phyloP scores from a whole-genome alignment of 129 eudicot genomes.

The Escallonia rubra region DNA sequence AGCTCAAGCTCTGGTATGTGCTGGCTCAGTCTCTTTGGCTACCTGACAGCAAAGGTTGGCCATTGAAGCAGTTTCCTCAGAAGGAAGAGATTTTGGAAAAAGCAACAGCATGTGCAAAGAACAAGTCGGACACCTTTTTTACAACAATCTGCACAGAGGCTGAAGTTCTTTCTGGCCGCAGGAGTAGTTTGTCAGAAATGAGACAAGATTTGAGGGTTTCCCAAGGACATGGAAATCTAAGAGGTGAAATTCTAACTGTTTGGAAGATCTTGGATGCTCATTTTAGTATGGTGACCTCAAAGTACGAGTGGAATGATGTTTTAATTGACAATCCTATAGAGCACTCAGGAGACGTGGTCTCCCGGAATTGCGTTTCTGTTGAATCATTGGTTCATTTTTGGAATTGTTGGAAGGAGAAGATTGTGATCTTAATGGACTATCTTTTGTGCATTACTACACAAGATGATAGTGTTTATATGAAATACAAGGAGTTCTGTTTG shows the following conservation, averaged over 20 bases:
- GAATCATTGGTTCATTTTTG: slow-evolving; percentile 47
- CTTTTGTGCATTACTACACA: slow-evolving; percentile 26
- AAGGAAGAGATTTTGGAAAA: slow-evolving; percentile 43
- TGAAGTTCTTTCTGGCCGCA: slow-evolving; percentile 26
- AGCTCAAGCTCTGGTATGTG: slow-evolving; percentile 29
- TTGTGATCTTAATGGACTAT: slow-evolving; percentile 25
- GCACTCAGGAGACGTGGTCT: slow-evolving; percentile 23
- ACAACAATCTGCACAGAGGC: slow-evolving; percentile 41
- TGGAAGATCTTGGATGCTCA: slow-evolving; percentile 49
- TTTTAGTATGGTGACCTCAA: slow-evolving; percentile 12
- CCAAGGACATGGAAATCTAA: slow-evolving; percentile 16
- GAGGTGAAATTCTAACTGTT: slow-evolving; percentile 31
- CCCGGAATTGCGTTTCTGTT: slow-evolving; percentile 31
- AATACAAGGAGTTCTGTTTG: slow-evolving; percentile 24
- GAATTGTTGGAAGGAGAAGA: slow-evolving; percentile 41
- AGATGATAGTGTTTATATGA: slow-evolving; percentile 13
- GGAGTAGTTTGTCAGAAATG: slow-evolving; percentile 32
- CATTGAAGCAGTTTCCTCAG: slow-evolving; percentile 40
- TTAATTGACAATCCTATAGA: slow-evolving; percentile 7
- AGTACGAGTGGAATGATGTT: slow-evolving; percentile 50
- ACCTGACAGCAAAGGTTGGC: slow-evolving; percentile 51
- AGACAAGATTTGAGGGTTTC: slow-evolving; percentile 23
- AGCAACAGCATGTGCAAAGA: slow-evolving; percentile 31
- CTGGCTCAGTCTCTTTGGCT: slow-evolving; percentile 49
- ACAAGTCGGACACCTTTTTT: slow-evolving; percentile 16